Percentiles rank a stretch among this genome's conserved stretches.
phyloP scores from a whole-genome alignment of 2,329 filamentous ascomycete species.

The Delphinella strobiligena region DNA sequence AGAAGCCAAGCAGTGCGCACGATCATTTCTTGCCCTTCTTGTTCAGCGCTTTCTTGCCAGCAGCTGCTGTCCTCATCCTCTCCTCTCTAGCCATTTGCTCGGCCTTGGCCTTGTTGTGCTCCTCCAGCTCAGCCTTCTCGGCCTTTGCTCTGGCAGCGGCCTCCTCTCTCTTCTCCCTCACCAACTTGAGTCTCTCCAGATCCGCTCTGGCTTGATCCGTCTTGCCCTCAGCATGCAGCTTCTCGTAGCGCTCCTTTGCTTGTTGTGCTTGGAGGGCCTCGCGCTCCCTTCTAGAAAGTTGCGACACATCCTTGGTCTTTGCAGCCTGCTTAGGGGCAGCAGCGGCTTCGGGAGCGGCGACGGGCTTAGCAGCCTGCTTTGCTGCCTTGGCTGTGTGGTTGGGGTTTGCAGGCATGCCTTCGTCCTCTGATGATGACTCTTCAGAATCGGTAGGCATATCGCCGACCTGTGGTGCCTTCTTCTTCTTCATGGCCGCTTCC shows the following conservation, averaged over 20 bases:
- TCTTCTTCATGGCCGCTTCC: conserved; percentile 69
- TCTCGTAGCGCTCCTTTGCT: conserved; percentile 81
- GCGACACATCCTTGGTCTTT: conserved; percentile 31
- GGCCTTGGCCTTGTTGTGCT: conserved; percentile 45
- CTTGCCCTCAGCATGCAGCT: conserved; percentile 87
- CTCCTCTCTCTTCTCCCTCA: conserved; percentile 74
- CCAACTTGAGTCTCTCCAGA: conserved; percentile 66
- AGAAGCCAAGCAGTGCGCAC: conserved; percentile 6
- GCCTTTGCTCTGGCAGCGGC: conserved; percentile 75
- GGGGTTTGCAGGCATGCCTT: conserved; percentile 74
- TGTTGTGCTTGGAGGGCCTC: conserved; percentile 79
- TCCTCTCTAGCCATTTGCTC: conserved; percentile 36
- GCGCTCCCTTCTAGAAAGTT: conserved; percentile 55
- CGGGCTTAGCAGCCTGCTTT: conserved; percentile 48
- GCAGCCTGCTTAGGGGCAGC: conserved; percentile 41
- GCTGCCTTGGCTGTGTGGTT: conserved; percentile 62
- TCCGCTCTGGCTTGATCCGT: conserved; percentile 91
- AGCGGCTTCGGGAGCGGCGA: conserved; percentile 42
- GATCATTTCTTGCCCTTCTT: conserved; percentile 32
- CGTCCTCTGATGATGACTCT: conserved; percentile 45
- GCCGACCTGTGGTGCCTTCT: conserved; percentile 63
- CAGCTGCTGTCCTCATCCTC: conserved; percentile 31
- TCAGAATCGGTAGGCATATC: conserved; percentile 65
- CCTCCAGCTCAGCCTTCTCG: conserved; percentile 38
- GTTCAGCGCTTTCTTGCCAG: conserved; percentile 28